These are phyloP conservation scores for Herpetomonas samuelpessoai DNA, from an alignment of 208 protist species.

Conservation along the genomic window DNA sequence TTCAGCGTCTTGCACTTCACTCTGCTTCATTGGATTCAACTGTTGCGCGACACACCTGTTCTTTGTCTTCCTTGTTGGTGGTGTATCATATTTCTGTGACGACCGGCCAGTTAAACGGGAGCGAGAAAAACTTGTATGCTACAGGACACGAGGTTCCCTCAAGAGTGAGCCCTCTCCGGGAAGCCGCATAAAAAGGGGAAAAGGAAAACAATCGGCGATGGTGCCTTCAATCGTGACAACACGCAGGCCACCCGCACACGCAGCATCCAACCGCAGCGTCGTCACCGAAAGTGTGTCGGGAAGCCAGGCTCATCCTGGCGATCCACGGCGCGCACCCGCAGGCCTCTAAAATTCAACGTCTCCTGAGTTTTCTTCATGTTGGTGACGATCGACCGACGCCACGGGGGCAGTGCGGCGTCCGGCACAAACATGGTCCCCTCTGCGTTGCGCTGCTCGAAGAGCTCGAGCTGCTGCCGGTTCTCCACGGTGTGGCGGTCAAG, in stretches of 20 bases:
- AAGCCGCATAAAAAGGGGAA: not conserved
- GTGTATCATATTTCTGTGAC: no score
- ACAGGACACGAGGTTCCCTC: no score
- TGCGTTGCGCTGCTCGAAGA: constrained; percentile 58
- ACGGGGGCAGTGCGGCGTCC: constrained; percentile 64
- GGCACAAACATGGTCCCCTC: constrained; percentile 81
- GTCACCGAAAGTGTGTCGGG: constrained; percentile 77
- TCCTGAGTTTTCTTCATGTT: constrained; percentile 32
- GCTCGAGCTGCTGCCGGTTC: constrained; percentile 48
- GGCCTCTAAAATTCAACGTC: constrained; percentile 61
- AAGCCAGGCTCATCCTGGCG: constrained; percentile 82
- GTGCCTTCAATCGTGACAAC: no score
- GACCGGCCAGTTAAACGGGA: no score
- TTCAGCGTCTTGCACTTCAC: no score
- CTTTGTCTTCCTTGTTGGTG: no score
- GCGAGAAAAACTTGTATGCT: no score
- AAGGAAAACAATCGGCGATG: constrained; percentile 8
- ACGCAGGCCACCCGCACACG: no score
- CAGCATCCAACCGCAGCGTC: not conserved
- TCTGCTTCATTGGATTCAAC: no score
- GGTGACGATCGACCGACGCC: constrained; percentile 49
- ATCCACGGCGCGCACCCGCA: constrained; percentile 73
- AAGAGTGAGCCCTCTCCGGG: no score
- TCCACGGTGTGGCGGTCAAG: constrained; percentile 59
- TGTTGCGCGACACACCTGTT: no score